Percentiles rank a stretch among this genome's conserved stretches.
Conservation (phyloP, 306 rosid species). For the Cicer yamashitae region DNA sequence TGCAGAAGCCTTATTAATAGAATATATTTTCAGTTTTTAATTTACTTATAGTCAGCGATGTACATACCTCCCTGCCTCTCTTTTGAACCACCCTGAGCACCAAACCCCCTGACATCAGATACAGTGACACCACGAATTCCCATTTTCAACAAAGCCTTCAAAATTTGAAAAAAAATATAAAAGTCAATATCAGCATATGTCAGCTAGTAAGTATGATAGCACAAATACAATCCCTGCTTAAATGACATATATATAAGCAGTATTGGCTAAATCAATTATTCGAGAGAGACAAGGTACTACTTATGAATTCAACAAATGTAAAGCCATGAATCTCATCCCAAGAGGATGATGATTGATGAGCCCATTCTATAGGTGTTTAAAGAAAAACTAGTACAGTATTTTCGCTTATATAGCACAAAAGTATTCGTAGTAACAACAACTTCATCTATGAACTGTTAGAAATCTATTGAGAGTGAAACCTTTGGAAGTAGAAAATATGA, state of each 20-base stretch:
- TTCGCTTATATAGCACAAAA: background rate
- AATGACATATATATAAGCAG: background rate
- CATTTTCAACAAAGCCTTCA: conserved; percentile 79
- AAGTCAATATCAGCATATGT: conserved; percentile 32
- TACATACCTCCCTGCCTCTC: conserved; percentile 95
- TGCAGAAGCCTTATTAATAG: conserved; percentile 12
- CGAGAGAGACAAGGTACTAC: conserved; percentile 15
- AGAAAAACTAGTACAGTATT: background rate
- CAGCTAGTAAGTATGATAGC: conserved; percentile 8
- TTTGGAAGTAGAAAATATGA: background rate
- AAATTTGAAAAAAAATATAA: background rate
- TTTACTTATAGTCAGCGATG: conserved; percentile 2
- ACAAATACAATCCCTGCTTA: background rate
- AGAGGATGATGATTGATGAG: background rate
- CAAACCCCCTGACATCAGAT: conserved; percentile 90
- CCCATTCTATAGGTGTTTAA: conserved; percentile 1
- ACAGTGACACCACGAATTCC: conserved; percentile 93
- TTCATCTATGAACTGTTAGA: conserved; percentile 9
- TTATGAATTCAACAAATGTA: conserved; percentile 9
- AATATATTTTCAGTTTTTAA: conserved; percentile 8
- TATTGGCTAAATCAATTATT: conserved; percentile 26
- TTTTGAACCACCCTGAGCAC: conserved; percentile 92
- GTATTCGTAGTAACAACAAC: conserved; percentile 1
- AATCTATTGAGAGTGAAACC: background rate
- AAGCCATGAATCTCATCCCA: conserved; percentile 14